Base-by-base conservation (phyloP, 352 stramenopile genomes). In the Globisporangium radiosum region DNA sequence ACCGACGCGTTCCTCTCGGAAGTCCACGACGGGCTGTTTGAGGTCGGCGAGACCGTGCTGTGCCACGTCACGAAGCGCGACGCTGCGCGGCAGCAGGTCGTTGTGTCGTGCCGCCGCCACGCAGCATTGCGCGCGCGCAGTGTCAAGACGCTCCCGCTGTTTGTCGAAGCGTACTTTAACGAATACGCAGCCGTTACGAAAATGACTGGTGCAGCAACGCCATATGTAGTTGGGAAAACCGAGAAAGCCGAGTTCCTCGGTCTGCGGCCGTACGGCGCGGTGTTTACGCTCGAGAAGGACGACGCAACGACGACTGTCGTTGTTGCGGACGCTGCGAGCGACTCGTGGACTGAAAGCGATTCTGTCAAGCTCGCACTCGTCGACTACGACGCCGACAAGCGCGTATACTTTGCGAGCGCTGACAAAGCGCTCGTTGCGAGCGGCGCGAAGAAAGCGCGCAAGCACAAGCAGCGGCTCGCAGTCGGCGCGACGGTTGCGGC, bases 301-400 rank as follows among this genome's bases (percentile, higher is more conserved):
- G 76, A 88, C 1, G 65, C 81, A 14, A 75, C 70, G 10, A 73
- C 78, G 8, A 93, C 81, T 3, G 83, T 94, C 25, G 66, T 95
- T 43, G 85, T 93, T 17, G 70, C 78, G 9, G 70, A 67, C 7
- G 59, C 76, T 49, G 63, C 73, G 15, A 65, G 68, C 5, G 66
- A 52, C 7, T 53, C 67, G 25, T 88, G 73, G 72, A 67, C 79
- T 52, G 80, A 92, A 65, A 78, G 78, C 42, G 69, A 85, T 55
- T 70, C 58, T 42, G 71, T 90, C 38, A 92, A 94, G 74, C 47
- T 96, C 48, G 57, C 89, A 13, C 69, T 94, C 3, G 81, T 87
- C 1, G 84, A 96, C 68, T 96, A 88, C 63, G 85, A 96, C 60
- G 88, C 88, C 51, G 87, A 86, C 37, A 96, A 94, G 73, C 73